Evolutionary conservation across 2,329 filamentous ascomycete species (phyloP), one percentile per base, ranked within the genome.

Genomic region (Ambrosiella cleistominuta): DNA sequence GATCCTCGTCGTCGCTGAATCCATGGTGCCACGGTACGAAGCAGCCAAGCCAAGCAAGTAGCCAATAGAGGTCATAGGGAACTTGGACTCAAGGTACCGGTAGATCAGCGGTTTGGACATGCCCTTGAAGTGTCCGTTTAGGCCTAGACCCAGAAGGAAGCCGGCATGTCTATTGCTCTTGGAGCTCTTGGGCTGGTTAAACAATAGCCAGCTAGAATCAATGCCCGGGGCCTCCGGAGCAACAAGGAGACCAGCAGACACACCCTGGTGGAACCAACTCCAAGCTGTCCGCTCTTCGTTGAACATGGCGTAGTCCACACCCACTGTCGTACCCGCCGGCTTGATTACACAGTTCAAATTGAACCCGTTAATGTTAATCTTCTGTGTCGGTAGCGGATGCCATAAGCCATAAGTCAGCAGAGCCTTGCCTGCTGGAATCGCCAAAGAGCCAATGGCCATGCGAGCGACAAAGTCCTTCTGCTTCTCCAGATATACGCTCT

Each of bases 81-180:
- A 94, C 66, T 98, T 98, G 1, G 93, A 91, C 0, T 93, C 98
- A n/a, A 98, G 74, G 64, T 98, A 98, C 67, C 96, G 97, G 77
- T 97, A 98, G 7, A 90, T 91, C 49, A 98, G 85, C 91, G 93
- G 98, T 72, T 97, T 97, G 2, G 93, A 93, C 36, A 98, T 79
- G 7, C 82, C 85, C 64, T 88, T 93, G n/a, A 98, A 74, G 70
- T 98, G 94, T 0, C 93, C 94, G 64, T 96, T 96, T 27, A 98
- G 74, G 2, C 93, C 93, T 3, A 98, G 75, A 3, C 89, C 93
- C 0, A 98, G 76, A 49, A 98, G 72, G 62, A 98, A 93, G 0
- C 93, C 93, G 37, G 93, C 94, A 68, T 98, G 93, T n/a, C 93
- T 81, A 66, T 97, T 96, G 62, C 86, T 96, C 57, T 98, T 93